These are phyloP conservation scores for Irpex lacteus DNA, from an alignment of 1,284 basidiomycete genomes.

Conservation along the genomic window DNA sequence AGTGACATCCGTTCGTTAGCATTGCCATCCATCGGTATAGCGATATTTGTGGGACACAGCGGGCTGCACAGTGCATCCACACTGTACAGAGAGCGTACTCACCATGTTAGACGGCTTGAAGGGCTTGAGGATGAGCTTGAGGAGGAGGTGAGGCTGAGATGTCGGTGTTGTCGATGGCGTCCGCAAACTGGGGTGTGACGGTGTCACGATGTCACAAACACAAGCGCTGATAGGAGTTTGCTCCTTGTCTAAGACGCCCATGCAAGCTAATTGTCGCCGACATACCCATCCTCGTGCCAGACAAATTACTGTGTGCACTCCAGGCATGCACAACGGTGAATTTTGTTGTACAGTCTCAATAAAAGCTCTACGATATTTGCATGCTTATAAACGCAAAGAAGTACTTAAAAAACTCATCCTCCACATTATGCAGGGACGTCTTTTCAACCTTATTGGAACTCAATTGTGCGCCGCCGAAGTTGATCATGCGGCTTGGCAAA, in stretches of 20 bases:
- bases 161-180: background rate
- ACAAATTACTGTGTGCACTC: background rate
- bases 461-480: background rate
- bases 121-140: slow-evolving; percentile 11
- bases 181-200: background rate
- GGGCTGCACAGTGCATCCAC: background rate
- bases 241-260: background rate
- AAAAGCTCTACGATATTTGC: no score
- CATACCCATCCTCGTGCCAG: background rate
- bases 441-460: background rate
- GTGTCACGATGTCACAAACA: background rate
- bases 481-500: background rate
- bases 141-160: background rate
- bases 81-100: slow-evolving; percentile 11
- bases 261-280: background rate
- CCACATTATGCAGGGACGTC: no score
- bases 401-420: background rate
- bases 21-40: slow-evolving; percentile 35
- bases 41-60: background rate
- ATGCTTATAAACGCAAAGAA: background rate
- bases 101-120: slow-evolving; percentile 24
- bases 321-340: no score
- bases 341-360: no score
- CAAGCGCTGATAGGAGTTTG: background rate
- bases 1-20: slow-evolving; percentile 39